Evolutionary conservation across 2,329 filamentous ascomycete species (phyloP), one percentile per base, ranked within the genome.

Genomic region (Apiospora sp.): DNA sequence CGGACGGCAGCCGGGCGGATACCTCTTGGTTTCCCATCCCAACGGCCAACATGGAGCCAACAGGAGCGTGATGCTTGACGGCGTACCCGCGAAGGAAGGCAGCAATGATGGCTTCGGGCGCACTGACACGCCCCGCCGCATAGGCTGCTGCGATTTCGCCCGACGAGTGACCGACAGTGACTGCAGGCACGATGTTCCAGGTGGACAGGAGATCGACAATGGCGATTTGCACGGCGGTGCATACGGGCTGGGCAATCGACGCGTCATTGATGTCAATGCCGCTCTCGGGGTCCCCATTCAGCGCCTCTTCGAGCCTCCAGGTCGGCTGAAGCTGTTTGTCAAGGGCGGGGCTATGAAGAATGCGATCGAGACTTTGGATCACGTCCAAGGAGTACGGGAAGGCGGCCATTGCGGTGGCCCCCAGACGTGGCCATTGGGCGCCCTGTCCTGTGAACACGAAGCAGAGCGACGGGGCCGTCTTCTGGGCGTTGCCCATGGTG

Each of bases 71-170:
- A n/a, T 46, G 37, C 7, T 69, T 48, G 8, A 79, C 78, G 4
- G 74, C 75, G 5, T 67, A 71, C 12, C 79, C 79, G 51, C 79
- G 77, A 54, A 71, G 79, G 44, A 74, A 79, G 12, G 79, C 77
- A 6, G 73, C 74, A 12, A 78, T 61, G 13, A 80, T 79, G 37
- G 79, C 79, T 43, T 80, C 77, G 0, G 74, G 72, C 1, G 76
- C 77, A 16, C 72, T 75, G 37, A 79, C 75, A 30, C 75, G 73
- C 12, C 79, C 79, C 30, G 79, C 75, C n/a, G 79, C 78, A 72
- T 87, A 83, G 69, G 84, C 82, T 73, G 87, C 80, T 69, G 86
- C 86, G 41, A 87, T 86, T 72, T 88, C 80, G 44, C 82, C 77
- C 19, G 81, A 78, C 19, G 79, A 75, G 30, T 87, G 86, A 8